A percentile compares a stretch with the other conserved stretches of the same genome.
phyloP scores from a whole-genome alignment of 2,329 filamentous ascomycete species.

The Achaetomium macrosporum region DNA sequence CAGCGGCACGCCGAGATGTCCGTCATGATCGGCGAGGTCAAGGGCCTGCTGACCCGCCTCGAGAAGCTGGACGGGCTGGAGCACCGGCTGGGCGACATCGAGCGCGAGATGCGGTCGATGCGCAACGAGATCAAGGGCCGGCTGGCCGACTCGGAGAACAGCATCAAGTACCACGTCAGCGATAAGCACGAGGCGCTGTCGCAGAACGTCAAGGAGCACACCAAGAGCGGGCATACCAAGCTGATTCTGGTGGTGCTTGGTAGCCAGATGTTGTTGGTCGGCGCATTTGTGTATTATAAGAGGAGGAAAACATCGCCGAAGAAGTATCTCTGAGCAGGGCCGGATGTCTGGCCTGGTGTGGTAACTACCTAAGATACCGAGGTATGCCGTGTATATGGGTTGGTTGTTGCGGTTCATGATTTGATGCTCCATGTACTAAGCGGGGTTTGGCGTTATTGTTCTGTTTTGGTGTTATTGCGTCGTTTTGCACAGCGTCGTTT shows the following conservation, averaged over 20 bases:
- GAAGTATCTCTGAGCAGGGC: conserved; percentile 68
- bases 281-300: conserved; percentile 73
- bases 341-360: neutral
- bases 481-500: neutral
- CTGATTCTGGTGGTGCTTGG: conserved; percentile 66
- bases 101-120: conserved; percentile 54
- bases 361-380: neutral
- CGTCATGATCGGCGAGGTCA: conserved; percentile 42
- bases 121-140: conserved; percentile 48
- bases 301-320: conserved; percentile 73
- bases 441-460: conserved; percentile 1
- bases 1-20: conserved; percentile 52
- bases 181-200: conserved; percentile 43
- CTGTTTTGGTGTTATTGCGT: neutral
- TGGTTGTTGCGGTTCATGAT: neutral
- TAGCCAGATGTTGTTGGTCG: conserved; percentile 66
- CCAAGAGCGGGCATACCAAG: conserved; percentile 44
- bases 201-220: conserved; percentile 41
- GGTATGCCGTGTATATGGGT: neutral
- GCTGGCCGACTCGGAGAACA: conserved; percentile 45
- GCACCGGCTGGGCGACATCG: conserved; percentile 43
- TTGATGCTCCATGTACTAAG: conserved; percentile 5
- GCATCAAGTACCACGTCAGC: conserved; percentile 46
- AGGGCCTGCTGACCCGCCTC: conserved; percentile 33
- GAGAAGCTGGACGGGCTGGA: conserved; percentile 35